Evolutionary conservation across 1,284 basidiomycete genomes (phyloP), one percentile per base, ranked within the genome.

Genomic region (Cutaneotrichosporon cyanovorans): DNA sequence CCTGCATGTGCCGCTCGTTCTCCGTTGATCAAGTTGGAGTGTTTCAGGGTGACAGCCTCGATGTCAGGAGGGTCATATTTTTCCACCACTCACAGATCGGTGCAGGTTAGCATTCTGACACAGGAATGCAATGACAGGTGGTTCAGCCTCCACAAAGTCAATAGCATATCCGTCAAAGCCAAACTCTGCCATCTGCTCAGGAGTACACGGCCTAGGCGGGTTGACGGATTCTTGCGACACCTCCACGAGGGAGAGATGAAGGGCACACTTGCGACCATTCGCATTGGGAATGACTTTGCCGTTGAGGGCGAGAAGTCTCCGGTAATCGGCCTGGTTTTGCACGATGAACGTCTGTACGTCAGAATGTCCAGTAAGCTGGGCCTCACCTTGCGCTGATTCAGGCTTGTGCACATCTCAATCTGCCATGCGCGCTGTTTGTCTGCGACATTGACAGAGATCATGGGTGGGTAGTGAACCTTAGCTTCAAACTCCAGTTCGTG

Each of bases 111-210:
- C 61, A 31, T 82, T 78, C 16, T 74, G 73, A 51, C 72, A 76
- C 22, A 93, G 61, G 57, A 62, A 77, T 0, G 65, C 62, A 33
- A 75, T 62, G 25, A 78, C 70, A 1, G 73, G 61, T 0, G 64
- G 57, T 0, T 74, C 73, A 0, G 74, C 77, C 2, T 75, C 69
- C 31, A 78, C 60, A 53, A 82, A 82, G 58, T 97, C 83, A 35
- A 91, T 74, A 0, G 85, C 86, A 60, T 85, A 93, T 1, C 83
- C 82, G 52, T 92, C 83, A 58, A 98, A 90, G 3, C 83, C 82
- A 8, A 83, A 60, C 11, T 59, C 51, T 5, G 56, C 56, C 56
- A 96, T 69, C 85, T 91, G 25, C 21, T 64, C 55, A 4, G 30
- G 34, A 2, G 40, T 9, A 33, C 59, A 61, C 2, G 59, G 60